Conservation (phyloP, 2,329 filamentous ascomycete genomes). For the Aaosphaeria arxii region DNA sequence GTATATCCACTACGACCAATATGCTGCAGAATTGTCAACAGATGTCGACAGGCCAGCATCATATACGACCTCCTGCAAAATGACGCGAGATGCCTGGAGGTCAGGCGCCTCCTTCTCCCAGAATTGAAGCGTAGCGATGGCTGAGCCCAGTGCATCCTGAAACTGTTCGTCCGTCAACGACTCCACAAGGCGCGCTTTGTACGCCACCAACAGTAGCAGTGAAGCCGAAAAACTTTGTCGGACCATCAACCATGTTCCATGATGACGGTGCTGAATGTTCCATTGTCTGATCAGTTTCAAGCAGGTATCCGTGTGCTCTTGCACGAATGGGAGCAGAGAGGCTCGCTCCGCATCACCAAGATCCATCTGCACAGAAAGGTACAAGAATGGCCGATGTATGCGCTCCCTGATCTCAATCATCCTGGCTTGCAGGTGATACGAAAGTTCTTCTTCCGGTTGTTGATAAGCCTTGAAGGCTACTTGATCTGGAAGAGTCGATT, state of each 20-base stretch:
- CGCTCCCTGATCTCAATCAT: conserved; percentile 14
- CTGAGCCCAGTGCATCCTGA: conserved; percentile 4
- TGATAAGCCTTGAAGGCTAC: conserved; percentile 2
- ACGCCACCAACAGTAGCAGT: conserved; percentile 25
- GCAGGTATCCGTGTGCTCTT: conserved; percentile 16
- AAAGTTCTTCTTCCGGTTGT: conserved; percentile 12
- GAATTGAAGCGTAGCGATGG: conserved; percentile 10
- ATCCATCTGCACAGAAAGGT: conserved; percentile 21
- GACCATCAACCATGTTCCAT: conserved; percentile 29
- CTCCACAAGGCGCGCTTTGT: conserved; percentile 6
- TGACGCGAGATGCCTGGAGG: conserved; percentile 1
- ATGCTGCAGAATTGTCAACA: not conserved
- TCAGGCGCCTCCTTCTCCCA: conserved; percentile 16
- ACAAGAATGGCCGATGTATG: conserved; percentile 31
- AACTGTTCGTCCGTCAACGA: conserved; percentile 1
- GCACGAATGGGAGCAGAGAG: conserved; percentile 2
- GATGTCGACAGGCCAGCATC: not conserved
- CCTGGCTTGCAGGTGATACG: conserved; percentile 12
- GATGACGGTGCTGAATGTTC: conserved; percentile 28
- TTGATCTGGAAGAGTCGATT: conserved; percentile 1
- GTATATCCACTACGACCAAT: not conserved
- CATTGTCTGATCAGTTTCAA: conserved; percentile 13
- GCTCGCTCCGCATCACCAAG: conserved; percentile 4
- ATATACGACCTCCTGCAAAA: not conserved
- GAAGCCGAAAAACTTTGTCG: conserved; percentile 12